Conservation (phyloP, 768 basidiomycete species). For the Mycena galopus region DNA sequence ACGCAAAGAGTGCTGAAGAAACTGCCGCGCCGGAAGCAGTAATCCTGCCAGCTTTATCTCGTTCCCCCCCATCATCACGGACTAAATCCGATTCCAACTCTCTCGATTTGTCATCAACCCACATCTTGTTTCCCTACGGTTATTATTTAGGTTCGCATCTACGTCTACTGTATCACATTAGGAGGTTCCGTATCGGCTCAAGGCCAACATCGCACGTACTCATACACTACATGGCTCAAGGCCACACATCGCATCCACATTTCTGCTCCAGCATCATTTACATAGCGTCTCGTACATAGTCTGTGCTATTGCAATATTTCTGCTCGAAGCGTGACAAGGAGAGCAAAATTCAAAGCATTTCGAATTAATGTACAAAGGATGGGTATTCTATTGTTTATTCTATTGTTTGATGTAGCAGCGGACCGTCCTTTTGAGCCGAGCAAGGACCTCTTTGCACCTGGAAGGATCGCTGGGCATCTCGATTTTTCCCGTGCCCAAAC, state of each 20-base stretch:
- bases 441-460: conserved; percentile 66
- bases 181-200: conserved; percentile 36
- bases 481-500: conserved; percentile 67
- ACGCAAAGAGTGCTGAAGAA: conserved; percentile 63
- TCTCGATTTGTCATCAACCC: conserved; percentile 21
- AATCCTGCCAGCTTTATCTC: conserved; percentile 34
- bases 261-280: conserved; percentile 28
- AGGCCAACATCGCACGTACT: conserved; percentile 37
- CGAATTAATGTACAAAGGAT: not conserved
- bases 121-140: conserved; percentile 13
- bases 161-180: conserved; percentile 35
- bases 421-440: conserved; percentile 60
- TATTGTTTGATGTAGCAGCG: conserved; percentile 34
- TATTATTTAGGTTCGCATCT: conserved; percentile 23
- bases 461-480: conserved; percentile 67
- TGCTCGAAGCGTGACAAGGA: not conserved
- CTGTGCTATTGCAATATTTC: not conserved
- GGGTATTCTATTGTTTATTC: not conserved
- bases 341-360: not conserved
- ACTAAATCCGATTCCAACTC: conserved; percentile 20
- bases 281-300: conserved; percentile 9
- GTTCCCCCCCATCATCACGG: conserved; percentile 4
- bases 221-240: conserved; percentile 40
- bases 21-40: conserved; percentile 64
- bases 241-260: conserved; percentile 37